Evolutionary conservation across 768 basidiomycete genomes (phyloP).

Genomic region (Leccinum ochraceum): DNA sequence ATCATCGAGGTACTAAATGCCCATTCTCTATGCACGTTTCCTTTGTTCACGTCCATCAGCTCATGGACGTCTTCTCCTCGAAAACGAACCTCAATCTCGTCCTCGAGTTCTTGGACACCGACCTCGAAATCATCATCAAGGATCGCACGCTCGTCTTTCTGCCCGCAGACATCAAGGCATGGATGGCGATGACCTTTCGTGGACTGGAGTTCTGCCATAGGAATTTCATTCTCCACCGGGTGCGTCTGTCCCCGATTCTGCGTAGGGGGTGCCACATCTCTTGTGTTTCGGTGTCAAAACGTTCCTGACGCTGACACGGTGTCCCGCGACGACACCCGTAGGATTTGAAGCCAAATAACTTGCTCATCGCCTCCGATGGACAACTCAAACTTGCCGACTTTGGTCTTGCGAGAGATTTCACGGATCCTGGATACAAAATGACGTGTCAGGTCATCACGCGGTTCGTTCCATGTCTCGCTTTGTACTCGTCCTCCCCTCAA

Average conservation of each 20-base stretch:
- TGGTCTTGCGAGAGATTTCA: conserved; percentile 95
- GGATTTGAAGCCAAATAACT: conserved; percentile 99
- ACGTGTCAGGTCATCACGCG: conserved; percentile 97
- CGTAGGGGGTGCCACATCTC: conserved; percentile 12
- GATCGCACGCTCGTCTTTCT: conserved; percentile 91
- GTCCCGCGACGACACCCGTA: conserved; percentile 30
- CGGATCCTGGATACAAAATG: conserved; percentile 95
- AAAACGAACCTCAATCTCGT: conserved; percentile 97
- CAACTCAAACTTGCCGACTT: conserved; percentile 98
- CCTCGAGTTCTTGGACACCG: conserved; percentile 93
- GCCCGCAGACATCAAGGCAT: conserved; percentile 95
- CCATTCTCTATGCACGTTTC: background rate
- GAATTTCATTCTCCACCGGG: conserved; percentile 91
- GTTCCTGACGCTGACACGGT: conserved; percentile 14
- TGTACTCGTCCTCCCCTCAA: background rate
- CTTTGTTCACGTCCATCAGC: conserved; percentile 44
- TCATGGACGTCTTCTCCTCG: conserved; percentile 95
- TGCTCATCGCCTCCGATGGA: conserved; percentile 89
- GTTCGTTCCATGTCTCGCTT: conserved; percentile 44
- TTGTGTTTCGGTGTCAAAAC: conserved; percentile 1
- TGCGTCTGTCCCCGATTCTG: conserved; percentile 39
- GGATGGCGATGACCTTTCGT: conserved; percentile 98
- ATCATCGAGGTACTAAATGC: conserved; percentile 75
- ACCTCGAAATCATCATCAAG: conserved; percentile 96
- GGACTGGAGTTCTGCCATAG: conserved; percentile 99